phyloP scores from a whole-genome alignment of 306 rosid species.

The Cicer chorassanicum region DNA sequence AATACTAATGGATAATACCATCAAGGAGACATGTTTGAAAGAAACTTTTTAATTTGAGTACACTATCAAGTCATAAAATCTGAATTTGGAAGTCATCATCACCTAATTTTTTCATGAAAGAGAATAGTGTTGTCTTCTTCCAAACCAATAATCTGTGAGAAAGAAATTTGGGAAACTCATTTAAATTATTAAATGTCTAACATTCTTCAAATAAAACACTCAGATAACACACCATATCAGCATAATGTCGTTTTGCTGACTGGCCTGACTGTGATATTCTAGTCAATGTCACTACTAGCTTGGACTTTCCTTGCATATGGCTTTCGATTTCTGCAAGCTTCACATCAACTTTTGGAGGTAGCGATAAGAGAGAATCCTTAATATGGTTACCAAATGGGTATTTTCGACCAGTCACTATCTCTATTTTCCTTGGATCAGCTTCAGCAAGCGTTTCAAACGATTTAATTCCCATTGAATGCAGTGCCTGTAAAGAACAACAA shows the following conservation, averaged over 20 bases:
- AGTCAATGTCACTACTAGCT: slow-evolving; percentile 76
- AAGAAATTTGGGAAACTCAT: slow-evolving; percentile 28
- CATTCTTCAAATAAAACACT: slow-evolving; percentile 13
- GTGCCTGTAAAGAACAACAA: slow-evolving; percentile 63
- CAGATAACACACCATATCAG: slow-evolving; percentile 74
- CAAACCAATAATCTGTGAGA: slow-evolving; percentile 70
- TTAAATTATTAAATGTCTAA: slow-evolving; percentile 32
- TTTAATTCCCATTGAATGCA: slow-evolving; percentile 79
- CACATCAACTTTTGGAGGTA: slow-evolving; percentile 84
- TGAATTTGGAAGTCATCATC: slow-evolving; percentile 46
- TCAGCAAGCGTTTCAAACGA: slow-evolving; percentile 81
- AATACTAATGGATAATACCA: slow-evolving; percentile 33
- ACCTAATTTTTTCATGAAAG: slow-evolving; percentile 97
- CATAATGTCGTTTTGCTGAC: slow-evolving; percentile 78
- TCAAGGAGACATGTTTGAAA: slow-evolving; percentile 18
- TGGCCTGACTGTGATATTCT: slow-evolving; percentile 66
- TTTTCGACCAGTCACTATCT: slow-evolving; percentile 91
- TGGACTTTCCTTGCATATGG: slow-evolving; percentile 65
- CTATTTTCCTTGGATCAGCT: slow-evolving; percentile 95
- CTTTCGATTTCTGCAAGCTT: slow-evolving; percentile 65
- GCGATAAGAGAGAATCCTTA: slow-evolving; percentile 83
- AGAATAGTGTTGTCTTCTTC: slow-evolving; percentile 82
- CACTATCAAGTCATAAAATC: slow-evolving; percentile 20
- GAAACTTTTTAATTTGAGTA: slow-evolving; percentile 39
- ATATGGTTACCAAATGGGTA: slow-evolving; percentile 95